A percentile compares a stretch with the other conserved stretches of the same genome.
These are phyloP conservation scores for Syzygium malaccense DNA, from an alignment of 441 rosid genomes.

Conservation along the genomic window DNA sequence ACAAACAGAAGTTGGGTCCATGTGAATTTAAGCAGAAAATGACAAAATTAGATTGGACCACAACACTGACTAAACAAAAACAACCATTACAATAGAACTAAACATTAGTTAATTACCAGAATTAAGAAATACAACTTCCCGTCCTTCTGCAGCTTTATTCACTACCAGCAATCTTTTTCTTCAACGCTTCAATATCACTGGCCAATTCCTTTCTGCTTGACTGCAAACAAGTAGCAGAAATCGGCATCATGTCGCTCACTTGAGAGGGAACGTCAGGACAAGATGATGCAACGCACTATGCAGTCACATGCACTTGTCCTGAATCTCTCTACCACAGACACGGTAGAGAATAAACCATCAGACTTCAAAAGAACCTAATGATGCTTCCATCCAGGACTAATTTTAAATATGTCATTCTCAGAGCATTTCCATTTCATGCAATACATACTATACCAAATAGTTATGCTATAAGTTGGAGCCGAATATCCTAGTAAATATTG, in stretches of 20 bases:
- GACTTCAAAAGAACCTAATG: not conserved
- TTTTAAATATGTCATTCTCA: not conserved
- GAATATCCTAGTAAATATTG: not conserved
- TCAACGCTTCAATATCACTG: not conserved
- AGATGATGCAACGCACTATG: not conserved
- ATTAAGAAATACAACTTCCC: not conserved
- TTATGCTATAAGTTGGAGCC: not conserved
- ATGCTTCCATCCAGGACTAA: not conserved
- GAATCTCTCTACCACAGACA: not conserved
- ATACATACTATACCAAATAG: not conserved
- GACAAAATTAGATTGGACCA: not conserved
- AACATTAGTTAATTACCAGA: not conserved
- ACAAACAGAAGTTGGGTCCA: not conserved
- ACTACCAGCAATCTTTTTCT: not conserved
- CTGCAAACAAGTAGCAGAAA: not conserved
- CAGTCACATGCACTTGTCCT: not conserved
- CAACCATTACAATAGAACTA: not conserved
- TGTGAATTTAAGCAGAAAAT: not conserved
- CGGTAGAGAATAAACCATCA: not conserved
- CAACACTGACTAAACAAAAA: not conserved
- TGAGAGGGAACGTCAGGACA: not conserved
- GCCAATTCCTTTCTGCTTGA: conserved; percentile 1
- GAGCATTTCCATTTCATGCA: not conserved
- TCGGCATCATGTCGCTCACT: not conserved
- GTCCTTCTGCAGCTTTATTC: not conserved